phyloP scores from a whole-genome alignment of 1,284 basidiomycete genomes.

The Sporisorium scitamineum region DNA sequence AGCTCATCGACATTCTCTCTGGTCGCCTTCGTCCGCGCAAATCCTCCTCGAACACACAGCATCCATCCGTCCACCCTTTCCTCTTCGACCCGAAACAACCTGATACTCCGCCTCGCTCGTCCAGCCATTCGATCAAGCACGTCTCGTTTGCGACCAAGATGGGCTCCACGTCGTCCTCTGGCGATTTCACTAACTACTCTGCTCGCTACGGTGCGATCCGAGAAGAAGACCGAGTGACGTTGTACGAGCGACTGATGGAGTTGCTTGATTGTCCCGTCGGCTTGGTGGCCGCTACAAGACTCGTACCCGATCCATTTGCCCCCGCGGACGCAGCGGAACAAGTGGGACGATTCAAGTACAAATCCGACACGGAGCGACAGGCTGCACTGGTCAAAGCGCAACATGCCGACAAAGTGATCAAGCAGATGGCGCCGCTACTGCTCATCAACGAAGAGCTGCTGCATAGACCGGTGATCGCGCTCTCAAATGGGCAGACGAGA shows the following conservation, averaged over 20 bases:
- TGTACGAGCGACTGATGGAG: conserved; percentile 64
- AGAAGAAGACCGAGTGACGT: conserved; percentile 58
- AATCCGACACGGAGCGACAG: conserved; percentile 11
- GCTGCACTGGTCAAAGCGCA: conserved; percentile 20
- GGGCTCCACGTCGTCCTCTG: conserved; percentile 16
- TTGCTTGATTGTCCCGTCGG: conserved; percentile 55
- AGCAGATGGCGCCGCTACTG: conserved; percentile 49
- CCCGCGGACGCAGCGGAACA: conserved; percentile 12
- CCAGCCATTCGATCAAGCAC: conserved; percentile 40
- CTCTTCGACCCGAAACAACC: conserved; percentile 10
- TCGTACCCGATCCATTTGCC: conserved; percentile 60
- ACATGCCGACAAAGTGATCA: conserved; percentile 37
- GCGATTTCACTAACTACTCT: conserved; percentile 63
- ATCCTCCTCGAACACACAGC: neutral
- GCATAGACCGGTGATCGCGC: conserved; percentile 71
- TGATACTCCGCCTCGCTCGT: neutral
- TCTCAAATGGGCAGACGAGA: conserved; percentile 92
- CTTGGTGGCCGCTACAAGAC: conserved; percentile 39
- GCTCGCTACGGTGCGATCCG: conserved; percentile 66
- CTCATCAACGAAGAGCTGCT: conserved; percentile 55
- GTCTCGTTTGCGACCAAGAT: conserved; percentile 58
- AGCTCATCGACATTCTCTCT: conserved; percentile 47
- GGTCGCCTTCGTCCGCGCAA: conserved; percentile 24
- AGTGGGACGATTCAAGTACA: conserved; percentile 54
- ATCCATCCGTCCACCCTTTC: conserved; percentile 46